Evolutionary conservation across 2,329 filamentous ascomycete genomes (phyloP), one percentile per base, ranked within the genome.

Genomic region (Aspergillus arachidicola): DNA sequence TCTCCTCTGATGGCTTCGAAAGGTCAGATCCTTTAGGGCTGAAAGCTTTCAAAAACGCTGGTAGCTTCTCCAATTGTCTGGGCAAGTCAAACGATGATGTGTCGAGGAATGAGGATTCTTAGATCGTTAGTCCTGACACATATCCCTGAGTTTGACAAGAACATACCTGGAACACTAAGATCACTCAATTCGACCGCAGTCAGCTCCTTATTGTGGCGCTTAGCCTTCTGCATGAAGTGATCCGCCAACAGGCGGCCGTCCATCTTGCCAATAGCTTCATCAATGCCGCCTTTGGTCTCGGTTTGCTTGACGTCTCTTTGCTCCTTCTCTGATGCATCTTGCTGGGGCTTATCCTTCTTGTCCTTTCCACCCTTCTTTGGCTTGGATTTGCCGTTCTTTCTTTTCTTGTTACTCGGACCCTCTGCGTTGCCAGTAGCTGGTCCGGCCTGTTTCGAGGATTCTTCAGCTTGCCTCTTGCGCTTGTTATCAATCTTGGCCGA

Each of bases 181-280:
- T 97, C 94, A 61, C 92, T 89, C 36, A 96, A 81, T 79, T 99
- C 95, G 46, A 98, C 86, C 0, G 88, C 82, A 70, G 91, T 97
- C 72, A 97, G 78, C 58, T 97, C 90, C 32, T 86, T 87, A 59
- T 93, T 91, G 73, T 94, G 96, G 28, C 90, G 86, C 67, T 86
- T 87, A 59, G 92, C 90, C 73, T 91, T 87, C 73, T 95, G 90
- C 7, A 91, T 91, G 65, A 97, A 83, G 76, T 97, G 89, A 76
- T 97, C 94, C 1, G 94, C 92, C 54, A 97, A 81, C 48, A 97
- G 83, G 68, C 89, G 87, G 64, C 87, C 89, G 76, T 97, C 92
- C 89, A 97, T 94, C 64, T 88, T 87, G 51, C 88, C 87, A 75
- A 97, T 91, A 4, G 91, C 87, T 67, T 87, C 88, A 79, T 97